Base-by-base conservation (phyloP, 345 rosid species). In the Angophora floribunda region DNA sequence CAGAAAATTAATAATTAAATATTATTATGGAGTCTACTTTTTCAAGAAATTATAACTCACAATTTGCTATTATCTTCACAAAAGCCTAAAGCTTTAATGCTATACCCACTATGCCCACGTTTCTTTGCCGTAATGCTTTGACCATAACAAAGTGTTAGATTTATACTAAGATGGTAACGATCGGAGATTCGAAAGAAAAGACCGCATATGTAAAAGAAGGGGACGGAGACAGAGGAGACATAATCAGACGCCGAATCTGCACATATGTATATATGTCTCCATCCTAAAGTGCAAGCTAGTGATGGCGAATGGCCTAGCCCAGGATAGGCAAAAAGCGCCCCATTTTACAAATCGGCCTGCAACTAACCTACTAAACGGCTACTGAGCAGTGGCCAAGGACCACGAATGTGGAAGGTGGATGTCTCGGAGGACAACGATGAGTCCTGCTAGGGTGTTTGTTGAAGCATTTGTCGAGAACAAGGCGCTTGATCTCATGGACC, bases 371-470 rank as follows among this genome's bases (percentile, higher is more conserved):
- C 1, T 6, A 11, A 11, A 59, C 7, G n/a, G 30, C 30, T 26
- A 26, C 30, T 11, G 14, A 11, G 26, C 14, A 59, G 67, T 59
- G 67, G 7, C 30, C 30, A 12, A 59, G 7, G 65, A 59, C 65
- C 30, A 59, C 65, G 26, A 59, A 59, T 26, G 15, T 59, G 67
- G 67, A 59, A 7, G 4, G 30, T 30, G 14, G 99, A 97, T 88
- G 95, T 95, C 1, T 87, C 94, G 13, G 99, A 96, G 88, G 99
- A 97, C 67, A 95, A 96, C 79, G 96, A 97, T 52, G 98, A 96
- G 91, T 95, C 97, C 97, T 2, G 97, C 96, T 15, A 88, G 90
- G 88, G 92, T 91, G 49, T 87, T 97, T 7, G 96, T 97, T 7
- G 97, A 96, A 86, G 88, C 96, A 1, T 91, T 96, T 14, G 86